Base-by-base conservation (phyloP, 2,329 filamentous ascomycete genomes). In the Neurospora sp. region DNA sequence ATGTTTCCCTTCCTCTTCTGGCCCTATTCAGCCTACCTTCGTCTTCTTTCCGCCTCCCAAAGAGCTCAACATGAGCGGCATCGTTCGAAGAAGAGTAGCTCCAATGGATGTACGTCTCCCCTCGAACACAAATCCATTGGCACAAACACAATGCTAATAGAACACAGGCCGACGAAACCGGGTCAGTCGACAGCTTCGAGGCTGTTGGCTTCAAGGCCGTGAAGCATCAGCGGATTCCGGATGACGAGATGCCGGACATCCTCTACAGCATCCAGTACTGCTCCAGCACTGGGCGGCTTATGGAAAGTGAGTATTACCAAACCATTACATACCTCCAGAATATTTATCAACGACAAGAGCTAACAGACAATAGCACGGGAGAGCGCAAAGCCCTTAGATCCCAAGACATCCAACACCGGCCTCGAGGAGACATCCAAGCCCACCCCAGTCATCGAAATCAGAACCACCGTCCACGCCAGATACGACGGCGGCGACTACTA, bases 381-480 rank as follows among this genome's bases (percentile, higher is more conserved):
- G 57, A 71, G 71, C 62, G 67, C 69, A 36, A 71, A 69, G 39
- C 71, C 72, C 11, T 15, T 72, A 19, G 69, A 70, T 8, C 52
- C 57, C 17, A 41, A 39, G 23, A 36, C 46, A 11, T 33, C 67
- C n/a, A 43, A 65, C 43, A 19, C 41, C 5, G 17, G 41, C 15
- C 2, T 19, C 6, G 57, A 67, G n/a, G 41, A 68, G 39, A 12
- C 40, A 12, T 23, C 43, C 23, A 43, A 66, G 12, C 70, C 71
- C 57, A 72, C 52, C 8, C 73, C 73, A 6, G 69, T 74, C 40
- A 71, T 74, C 39, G 73, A 73, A 41, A 41, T 43, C 12, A 67
- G 39, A 33, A 62, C 52, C 52, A 62, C 52, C 23, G 52, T 62
- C 28, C 28, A 62, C 28, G 52, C 52, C 23, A 28, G 23, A 17